Percentiles rank a stretch among this genome's conserved stretches.
Evolutionary conservation across 768 basidiomycete species (phyloP).

Genomic region (Crassisporium funariophilum): DNA sequence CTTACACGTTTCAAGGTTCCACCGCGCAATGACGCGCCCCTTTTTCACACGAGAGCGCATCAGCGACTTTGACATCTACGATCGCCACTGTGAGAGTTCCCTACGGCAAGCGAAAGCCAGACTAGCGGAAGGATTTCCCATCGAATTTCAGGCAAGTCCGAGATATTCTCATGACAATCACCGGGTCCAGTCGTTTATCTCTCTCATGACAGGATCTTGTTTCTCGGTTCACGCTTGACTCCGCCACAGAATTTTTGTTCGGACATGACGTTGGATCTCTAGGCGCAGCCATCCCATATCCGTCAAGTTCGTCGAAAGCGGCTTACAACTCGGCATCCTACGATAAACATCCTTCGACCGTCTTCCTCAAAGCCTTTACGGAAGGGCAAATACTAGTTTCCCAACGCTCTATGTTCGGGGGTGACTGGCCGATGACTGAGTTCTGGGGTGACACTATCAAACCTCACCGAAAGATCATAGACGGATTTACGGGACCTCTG

Average conservation of each 20-base stretch:
- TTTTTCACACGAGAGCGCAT: conserved; percentile 67
- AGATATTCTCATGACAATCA: background rate
- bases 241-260: conserved; percentile 64
- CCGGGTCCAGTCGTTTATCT: conserved; percentile 50
- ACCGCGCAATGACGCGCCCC: conserved; percentile 66
- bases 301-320: conserved; percentile 28
- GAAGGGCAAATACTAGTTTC: background rate
- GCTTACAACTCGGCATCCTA: conserved; percentile 25
- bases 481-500: conserved; percentile 18
- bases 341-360: conserved; percentile 14
- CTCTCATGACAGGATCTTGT: conserved; percentile 52
- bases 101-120: conserved; percentile 46
- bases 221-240: conserved; percentile 62
- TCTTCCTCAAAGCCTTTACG: conserved; percentile 13
- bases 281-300: conserved; percentile 52
- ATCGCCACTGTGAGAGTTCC: conserved; percentile 49
- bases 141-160: conserved; percentile 56
- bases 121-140: conserved; percentile 44
- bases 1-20: conserved; percentile 39
- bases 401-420: background rate
- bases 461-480: conserved; percentile 7
- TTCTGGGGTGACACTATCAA: conserved; percentile 15
- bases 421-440: conserved; percentile 11
- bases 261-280: conserved; percentile 53
- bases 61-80: conserved; percentile 63